These are phyloP conservation scores for Thalassiosira exigua DNA, from an alignment of 352 stramenopile genomes.

Conservation along the genomic window DNA sequence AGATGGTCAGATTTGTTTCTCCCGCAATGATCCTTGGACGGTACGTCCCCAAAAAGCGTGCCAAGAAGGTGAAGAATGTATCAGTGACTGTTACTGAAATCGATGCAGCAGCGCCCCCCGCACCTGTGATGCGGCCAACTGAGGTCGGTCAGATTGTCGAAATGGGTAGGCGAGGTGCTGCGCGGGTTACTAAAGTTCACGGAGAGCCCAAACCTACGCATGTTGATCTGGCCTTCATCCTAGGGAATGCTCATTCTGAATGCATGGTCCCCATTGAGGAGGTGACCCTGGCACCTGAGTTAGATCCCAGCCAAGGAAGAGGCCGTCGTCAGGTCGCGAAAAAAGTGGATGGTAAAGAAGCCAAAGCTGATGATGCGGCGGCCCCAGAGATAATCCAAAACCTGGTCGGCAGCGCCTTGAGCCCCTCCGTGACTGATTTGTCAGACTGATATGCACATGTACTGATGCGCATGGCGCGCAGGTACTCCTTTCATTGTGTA, in stretches of 20 bases:
- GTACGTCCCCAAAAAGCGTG: conserved; percentile 39
- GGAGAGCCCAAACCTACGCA: conserved; percentile 32
- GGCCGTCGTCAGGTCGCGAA: conserved; percentile 23
- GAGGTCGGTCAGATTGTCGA: conserved; percentile 39
- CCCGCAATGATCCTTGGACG: conserved; percentile 59
- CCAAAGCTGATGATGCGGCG: too few species aligned
- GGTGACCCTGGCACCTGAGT: conserved; percentile 43
- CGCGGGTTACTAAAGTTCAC: conserved; percentile 34
- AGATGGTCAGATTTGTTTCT: conserved; percentile 51
- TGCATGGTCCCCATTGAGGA: conserved; percentile 46
- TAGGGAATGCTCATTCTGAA: conserved; percentile 38
- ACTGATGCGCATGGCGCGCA: too few species aligned
- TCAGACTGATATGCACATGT: neutral
- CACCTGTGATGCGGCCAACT: neutral
- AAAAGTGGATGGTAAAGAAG: too few species aligned
- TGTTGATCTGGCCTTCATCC: conserved; percentile 50
- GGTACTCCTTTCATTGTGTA: too few species aligned
- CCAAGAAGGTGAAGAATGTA: conserved; percentile 10
- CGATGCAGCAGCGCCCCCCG: conserved; percentile 1
- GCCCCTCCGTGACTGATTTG: neutral
- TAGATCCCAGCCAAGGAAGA: conserved; percentile 44
- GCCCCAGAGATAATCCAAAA: too few species aligned
- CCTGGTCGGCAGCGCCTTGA: too few species aligned
- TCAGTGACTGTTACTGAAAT: conserved; percentile 3
- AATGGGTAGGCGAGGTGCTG: conserved; percentile 37